Percentiles rank a stretch among this genome's conserved stretches.
These are phyloP conservation scores for Russula virescens DNA, from an alignment of 768 basidiomycete species.

Conservation along the genomic window DNA sequence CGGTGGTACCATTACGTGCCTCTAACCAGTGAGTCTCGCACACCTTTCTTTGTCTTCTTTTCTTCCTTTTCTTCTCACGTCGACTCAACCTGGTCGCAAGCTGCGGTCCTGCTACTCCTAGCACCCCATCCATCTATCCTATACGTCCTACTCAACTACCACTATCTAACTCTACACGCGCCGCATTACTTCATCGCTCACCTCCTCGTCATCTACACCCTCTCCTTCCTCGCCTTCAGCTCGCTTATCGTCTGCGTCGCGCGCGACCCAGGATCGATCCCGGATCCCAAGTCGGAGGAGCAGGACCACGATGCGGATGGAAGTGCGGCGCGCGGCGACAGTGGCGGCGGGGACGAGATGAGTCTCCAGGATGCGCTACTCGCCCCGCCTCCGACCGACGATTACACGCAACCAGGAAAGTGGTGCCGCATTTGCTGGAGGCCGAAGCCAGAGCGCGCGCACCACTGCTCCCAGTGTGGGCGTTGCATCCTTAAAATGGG, in stretches of 20 bases:
- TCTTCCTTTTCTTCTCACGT: neutral
- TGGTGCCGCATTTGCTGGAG: constrained; percentile 81
- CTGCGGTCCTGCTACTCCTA: constrained; percentile 50
- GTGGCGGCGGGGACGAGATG: constrained; percentile 33
- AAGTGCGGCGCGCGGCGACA: neutral
- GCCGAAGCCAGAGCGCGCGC: constrained; percentile 73
- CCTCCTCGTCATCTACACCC: constrained; percentile 51
- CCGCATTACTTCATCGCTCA: constrained; percentile 47
- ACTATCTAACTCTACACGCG: constrained; percentile 49
- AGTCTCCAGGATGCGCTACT: constrained; percentile 59
- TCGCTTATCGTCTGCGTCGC: constrained; percentile 68
- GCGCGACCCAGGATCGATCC: constrained; percentile 69
- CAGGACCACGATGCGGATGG: constrained; percentile 7
- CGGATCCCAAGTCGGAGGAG: constrained; percentile 16
- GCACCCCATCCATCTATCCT: constrained; percentile 72
- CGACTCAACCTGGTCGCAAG: constrained; percentile 28
- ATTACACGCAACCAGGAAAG: constrained; percentile 47
- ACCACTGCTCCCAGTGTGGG: constrained; percentile 71
- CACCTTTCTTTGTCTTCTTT: too few relatives aligned
- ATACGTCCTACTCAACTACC: constrained; percentile 59
- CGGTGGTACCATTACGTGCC: constrained; percentile 24
- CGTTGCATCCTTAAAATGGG: constrained; percentile 85
- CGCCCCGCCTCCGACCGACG: constrained; percentile 36
- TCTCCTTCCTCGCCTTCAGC: constrained; percentile 63
- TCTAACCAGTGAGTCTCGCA: constrained; percentile 13